Conservation (phyloP, 305 asterid species). For the Fraxinus angustifolia region DNA sequence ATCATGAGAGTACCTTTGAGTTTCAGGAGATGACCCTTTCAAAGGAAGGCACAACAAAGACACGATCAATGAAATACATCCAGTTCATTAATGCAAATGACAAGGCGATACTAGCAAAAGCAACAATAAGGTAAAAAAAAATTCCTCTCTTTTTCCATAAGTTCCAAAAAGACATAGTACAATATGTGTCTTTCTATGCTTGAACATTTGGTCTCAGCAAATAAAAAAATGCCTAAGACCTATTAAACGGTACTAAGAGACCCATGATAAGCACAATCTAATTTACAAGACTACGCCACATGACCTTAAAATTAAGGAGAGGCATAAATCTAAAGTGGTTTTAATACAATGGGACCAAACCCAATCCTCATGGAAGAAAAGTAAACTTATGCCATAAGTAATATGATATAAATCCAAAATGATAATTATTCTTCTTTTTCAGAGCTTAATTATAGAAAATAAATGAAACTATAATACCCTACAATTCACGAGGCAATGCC, state of each 20-base stretch:
- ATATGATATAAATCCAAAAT: not conserved
- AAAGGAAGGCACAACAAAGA: slow-evolving; percentile 20
- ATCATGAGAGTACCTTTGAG: slow-evolving; percentile 90
- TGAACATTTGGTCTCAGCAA: slow-evolving; percentile 4
- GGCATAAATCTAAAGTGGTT: not conserved
- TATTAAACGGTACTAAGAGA: not conserved
- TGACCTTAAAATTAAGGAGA: slow-evolving; percentile 7
- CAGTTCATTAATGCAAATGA: slow-evolving; percentile 3
- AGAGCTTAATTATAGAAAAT: slow-evolving; percentile 10
- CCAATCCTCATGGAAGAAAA: slow-evolving; percentile 15
- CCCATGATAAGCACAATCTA: not conserved
- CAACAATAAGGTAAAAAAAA: slow-evolving; percentile 4
- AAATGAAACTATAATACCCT: not conserved
- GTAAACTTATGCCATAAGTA: not conserved
- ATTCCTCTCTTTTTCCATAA: not conserved
- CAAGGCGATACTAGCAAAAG: slow-evolving; percentile 12
- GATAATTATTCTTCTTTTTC: not conserved
- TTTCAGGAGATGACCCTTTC: slow-evolving; percentile 90
- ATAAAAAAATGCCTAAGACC: slow-evolving; percentile 7
- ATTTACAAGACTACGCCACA: not conserved
- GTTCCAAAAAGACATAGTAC: not conserved
- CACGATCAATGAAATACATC: slow-evolving; percentile 26
- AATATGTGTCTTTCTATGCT: slow-evolving; percentile 6
- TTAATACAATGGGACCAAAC: slow-evolving; percentile 19
- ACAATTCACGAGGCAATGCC: not conserved